Conservation (phyloP, 2,329 filamentous ascomycete species). For the Clonostachys chloroleuca region DNA sequence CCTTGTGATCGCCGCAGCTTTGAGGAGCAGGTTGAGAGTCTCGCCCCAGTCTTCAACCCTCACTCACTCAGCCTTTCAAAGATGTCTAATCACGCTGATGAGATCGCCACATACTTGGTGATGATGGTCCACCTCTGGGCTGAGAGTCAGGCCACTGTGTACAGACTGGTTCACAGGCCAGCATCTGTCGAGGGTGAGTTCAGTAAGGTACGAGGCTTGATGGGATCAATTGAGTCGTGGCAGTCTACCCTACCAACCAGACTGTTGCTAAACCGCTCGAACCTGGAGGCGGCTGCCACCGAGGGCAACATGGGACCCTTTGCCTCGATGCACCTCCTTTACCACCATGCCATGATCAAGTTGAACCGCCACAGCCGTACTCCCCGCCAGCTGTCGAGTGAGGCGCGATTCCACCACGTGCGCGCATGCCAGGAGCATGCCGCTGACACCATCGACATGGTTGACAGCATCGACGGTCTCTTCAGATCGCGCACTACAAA, state of each 20-base stretch:
- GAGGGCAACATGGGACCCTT: conserved; percentile 52
- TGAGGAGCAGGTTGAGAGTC: conserved; percentile 52
- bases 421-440: conserved; percentile 47
- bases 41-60: conserved; percentile 57
- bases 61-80: conserved; percentile 17
- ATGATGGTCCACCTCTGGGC: conserved; percentile 62
- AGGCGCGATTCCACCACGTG: conserved; percentile 37
- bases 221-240: conserved; percentile 54
- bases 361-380: conserved; percentile 56
- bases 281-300: conserved; percentile 50
- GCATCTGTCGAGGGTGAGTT: conserved; percentile 16
- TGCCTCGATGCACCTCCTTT: conserved; percentile 62
- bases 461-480: conserved; percentile 31
- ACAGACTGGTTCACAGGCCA: conserved; percentile 26
- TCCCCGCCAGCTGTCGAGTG: conserved; percentile 25
- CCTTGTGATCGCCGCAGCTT: conserved; percentile 59
- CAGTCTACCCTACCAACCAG: conserved; percentile 46
- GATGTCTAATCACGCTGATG: conserved; percentile 22
- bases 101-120: conserved; percentile 56
- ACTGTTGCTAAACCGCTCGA: conserved; percentile 49
- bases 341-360: conserved; percentile 59
- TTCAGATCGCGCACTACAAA: conserved; percentile 20
- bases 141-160: conserved; percentile 56
- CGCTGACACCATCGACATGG: conserved; percentile 42
- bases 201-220: conserved; percentile 36